Conservation (phyloP, 1,284 basidiomycete genomes). For the Ganoderma boninense region DNA sequence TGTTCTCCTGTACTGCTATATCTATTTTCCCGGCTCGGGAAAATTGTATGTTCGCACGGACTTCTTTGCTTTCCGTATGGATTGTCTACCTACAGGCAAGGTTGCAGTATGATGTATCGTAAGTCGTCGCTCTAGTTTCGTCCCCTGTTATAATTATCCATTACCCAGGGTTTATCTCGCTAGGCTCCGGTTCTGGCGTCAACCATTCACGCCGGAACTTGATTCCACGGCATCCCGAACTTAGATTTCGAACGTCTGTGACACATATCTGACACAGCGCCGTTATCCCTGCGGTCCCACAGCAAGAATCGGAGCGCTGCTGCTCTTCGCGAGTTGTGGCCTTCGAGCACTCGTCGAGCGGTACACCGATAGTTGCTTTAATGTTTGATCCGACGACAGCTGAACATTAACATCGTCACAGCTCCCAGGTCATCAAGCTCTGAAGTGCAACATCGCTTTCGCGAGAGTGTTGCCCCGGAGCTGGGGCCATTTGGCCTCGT, state of each 20-base stretch:
- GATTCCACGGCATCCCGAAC: not conserved
- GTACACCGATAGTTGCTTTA: not conserved
- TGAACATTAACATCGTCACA: not conserved
- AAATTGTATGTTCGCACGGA: slow-evolving; percentile 13
- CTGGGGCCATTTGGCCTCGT: not conserved
- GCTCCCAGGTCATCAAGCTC: not conserved
- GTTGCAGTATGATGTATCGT: not conserved
- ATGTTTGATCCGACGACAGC: not conserved
- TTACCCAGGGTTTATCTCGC: not conserved
- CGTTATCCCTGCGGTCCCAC: not conserved
- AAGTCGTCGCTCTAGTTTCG: not conserved
- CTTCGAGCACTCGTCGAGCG: not conserved
- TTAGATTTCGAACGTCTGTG: not conserved
- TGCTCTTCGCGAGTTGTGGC: not conserved
- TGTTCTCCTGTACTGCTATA: slow-evolving; percentile 15
- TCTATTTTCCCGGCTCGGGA: not conserved
- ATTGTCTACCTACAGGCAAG: not conserved
- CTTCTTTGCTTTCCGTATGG: not conserved
- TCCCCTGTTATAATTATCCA: not conserved
- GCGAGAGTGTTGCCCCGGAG: not conserved
- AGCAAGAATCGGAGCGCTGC: not conserved
- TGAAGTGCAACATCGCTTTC: not conserved
- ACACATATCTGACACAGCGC: not conserved
- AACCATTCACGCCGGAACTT: not conserved
- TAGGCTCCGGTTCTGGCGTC: not conserved